Percentiles rank a stretch among this genome's conserved stretches.
These are phyloP conservation scores for Carallia brachiata DNA, from an alignment of 345 rosid genomes.

Conservation along the genomic window DNA sequence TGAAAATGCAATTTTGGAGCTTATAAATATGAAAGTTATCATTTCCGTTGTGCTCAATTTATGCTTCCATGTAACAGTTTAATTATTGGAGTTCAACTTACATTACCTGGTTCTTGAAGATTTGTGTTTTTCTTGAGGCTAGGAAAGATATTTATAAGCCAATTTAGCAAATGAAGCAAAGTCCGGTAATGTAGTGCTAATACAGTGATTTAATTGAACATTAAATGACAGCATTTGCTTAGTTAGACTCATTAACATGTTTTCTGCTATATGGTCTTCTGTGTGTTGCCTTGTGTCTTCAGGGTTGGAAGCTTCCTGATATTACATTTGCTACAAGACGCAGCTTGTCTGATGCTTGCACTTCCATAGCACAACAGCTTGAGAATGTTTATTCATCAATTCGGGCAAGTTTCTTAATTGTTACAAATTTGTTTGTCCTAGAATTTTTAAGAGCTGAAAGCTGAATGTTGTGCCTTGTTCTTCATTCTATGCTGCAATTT, in stretches of 20 bases:
- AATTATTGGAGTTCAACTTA: too few species aligned
- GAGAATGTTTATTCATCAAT: constrained; percentile 71
- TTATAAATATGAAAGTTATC: not conserved
- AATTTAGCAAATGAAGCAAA: constrained; percentile 3
- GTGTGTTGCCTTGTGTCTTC: constrained; percentile 15
- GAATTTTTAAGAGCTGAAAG: not conserved
- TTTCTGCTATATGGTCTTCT: constrained; percentile 6
- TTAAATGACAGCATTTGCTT: too few species aligned
- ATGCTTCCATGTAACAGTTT: too few species aligned
- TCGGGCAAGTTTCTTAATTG: constrained; percentile 42
- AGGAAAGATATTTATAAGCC: not conserved
- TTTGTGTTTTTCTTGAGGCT: too few species aligned
- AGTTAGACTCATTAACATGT: constrained; percentile 1
- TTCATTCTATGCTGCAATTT: not conserved
- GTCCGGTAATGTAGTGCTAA: not conserved
- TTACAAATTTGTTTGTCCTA: not conserved
- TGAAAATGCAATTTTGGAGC: not conserved
- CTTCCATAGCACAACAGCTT: constrained; percentile 66
- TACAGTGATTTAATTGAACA: not conserved
- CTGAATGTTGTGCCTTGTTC: not conserved
- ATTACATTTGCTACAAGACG: constrained; percentile 94
- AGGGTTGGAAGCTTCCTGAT: constrained; percentile 98
- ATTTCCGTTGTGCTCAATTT: too few species aligned
- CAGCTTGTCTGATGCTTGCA: constrained; percentile 80
- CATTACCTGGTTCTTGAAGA: too few species aligned